These are phyloP conservation scores for Cystobasidiaceae sp. DNA, from an alignment of 1,284 basidiomycete genomes.

Conservation along the genomic window DNA sequence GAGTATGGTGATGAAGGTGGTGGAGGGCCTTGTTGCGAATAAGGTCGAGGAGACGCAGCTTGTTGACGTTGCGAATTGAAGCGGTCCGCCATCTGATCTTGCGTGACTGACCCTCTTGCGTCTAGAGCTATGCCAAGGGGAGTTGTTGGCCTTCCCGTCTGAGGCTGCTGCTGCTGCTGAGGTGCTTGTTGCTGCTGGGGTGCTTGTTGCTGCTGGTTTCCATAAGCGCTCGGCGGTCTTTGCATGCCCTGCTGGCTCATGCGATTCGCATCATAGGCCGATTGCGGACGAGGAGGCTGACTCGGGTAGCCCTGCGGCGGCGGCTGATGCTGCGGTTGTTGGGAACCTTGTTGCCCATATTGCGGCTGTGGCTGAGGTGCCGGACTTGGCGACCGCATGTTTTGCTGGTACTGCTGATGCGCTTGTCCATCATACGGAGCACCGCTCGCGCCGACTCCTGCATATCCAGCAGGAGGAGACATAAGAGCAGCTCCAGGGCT, in stretches of 20 bases:
- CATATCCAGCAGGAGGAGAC: slow-evolving; percentile 21
- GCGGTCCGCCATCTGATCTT: slow-evolving; percentile 68
- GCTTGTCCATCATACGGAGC: slow-evolving; percentile 11
- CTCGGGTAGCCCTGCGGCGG: neutral
- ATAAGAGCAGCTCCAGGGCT: slow-evolving; percentile 11
- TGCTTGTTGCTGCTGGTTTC: neutral
- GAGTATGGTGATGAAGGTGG: neutral
- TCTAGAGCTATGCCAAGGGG: slow-evolving; percentile 70
- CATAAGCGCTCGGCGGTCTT: no score
- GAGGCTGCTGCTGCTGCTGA: neutral
- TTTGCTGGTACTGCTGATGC: slow-evolving; percentile 9
- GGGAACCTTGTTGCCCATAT: neutral
- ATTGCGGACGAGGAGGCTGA: no score
- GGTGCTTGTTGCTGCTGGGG: neutral
- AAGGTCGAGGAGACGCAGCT: slow-evolving; percentile 9
- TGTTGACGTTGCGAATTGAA: slow-evolving; percentile 40
- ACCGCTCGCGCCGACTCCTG: slow-evolving; percentile 1
- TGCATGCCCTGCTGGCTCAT: no score
- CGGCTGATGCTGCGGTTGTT: neutral
- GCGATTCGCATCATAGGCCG: no score
- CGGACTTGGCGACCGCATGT: slow-evolving; percentile 26
- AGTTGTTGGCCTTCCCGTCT: slow-evolving; percentile 42
- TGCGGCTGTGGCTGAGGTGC: no score
- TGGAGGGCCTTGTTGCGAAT: neutral
- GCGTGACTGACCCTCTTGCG: slow-evolving; percentile 66